phyloP scores from a whole-genome alignment of 331 rosid genomes.

The Spiraea crenata region DNA sequence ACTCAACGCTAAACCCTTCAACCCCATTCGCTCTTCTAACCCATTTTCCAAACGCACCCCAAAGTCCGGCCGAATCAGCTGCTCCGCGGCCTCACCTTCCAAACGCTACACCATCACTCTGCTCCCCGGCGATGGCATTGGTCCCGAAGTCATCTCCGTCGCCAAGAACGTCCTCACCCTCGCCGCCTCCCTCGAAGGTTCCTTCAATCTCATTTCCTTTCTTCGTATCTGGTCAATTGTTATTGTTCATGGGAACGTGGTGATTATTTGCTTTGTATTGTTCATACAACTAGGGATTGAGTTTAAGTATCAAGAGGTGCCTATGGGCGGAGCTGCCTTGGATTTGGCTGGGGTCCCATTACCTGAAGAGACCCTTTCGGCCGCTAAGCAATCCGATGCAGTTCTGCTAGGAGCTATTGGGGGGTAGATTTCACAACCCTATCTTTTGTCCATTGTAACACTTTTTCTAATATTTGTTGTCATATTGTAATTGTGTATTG shows the following conservation, averaged over 20 bases:
- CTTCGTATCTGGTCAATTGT: not conserved
- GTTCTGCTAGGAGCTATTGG: constrained; percentile 95
- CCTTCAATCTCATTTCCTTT: not conserved
- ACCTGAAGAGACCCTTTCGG: constrained; percentile 73
- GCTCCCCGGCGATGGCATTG: constrained; percentile 85
- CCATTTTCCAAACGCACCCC: constrained; percentile 9
- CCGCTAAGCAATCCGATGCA: constrained; percentile 75
- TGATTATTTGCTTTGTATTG: not conserved
- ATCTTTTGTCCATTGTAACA: too few species aligned
- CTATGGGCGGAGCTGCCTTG: constrained; percentile 85
- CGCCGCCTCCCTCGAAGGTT: constrained; percentile 66
- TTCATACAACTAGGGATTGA: constrained; percentile 49
- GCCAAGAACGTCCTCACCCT: constrained; percentile 72
- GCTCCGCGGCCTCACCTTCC: constrained; percentile 44
- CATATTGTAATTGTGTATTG: too few species aligned
- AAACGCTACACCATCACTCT: constrained; percentile 62
- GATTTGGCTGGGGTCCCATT: constrained; percentile 82
- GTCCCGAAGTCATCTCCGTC: constrained; percentile 82
- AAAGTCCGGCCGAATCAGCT: constrained; percentile 28
- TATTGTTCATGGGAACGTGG: not conserved
- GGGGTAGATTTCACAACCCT: constrained; percentile 43
- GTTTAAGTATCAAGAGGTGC: constrained; percentile 61
- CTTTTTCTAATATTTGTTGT: too few species aligned
- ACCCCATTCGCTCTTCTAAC: constrained; percentile 7
- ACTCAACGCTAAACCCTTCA: constrained; percentile 21